phyloP scores from a whole-genome alignment of 305 asterid species.

The Coffea humblotiana region DNA sequence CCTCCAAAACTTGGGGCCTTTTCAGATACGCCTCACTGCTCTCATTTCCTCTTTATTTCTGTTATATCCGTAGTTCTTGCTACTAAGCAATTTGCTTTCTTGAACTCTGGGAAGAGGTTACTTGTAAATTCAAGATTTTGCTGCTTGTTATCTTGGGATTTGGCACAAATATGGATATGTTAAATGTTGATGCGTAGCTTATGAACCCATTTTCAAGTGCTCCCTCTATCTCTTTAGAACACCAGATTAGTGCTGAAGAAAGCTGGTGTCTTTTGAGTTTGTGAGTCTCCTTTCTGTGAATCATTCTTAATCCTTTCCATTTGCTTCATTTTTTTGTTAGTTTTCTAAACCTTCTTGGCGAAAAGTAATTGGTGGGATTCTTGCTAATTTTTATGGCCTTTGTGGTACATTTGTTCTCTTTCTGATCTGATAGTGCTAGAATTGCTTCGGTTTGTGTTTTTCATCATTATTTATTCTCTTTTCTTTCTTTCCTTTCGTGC shows the following conservation, averaged over 20 bases:
- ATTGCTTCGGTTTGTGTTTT: not conserved
- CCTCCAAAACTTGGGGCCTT: slow-evolving; percentile 1
- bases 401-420: not conserved
- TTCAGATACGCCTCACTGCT: not conserved
- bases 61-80: not conserved
- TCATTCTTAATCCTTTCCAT: not conserved
- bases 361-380: not conserved
- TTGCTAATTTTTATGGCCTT: not conserved
- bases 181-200: slow-evolving; percentile 3
- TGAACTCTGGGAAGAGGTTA: not conserved
- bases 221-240: slow-evolving; percentile 18
- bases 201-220: slow-evolving; percentile 36
- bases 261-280: slow-evolving; percentile 26
- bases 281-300: slow-evolving; percentile 36
- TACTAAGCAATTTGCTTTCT: slow-evolving; percentile 1
- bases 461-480: not conserved
- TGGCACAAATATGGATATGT: slow-evolving; percentile 31
- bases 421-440: not conserved
- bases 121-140: slow-evolving; percentile 11
- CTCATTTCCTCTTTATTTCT: not conserved
- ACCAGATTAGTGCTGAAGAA: slow-evolving; percentile 24
- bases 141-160: slow-evolving; percentile 33
- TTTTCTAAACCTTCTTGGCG: slow-evolving; percentile 3
- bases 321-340: slow-evolving; percentile 1
- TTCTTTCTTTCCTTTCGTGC: slow-evolving; percentile 7